Conservation (phyloP, 2,329 filamentous ascomycete species). For the Rhynchosporium graminicola region DNA sequence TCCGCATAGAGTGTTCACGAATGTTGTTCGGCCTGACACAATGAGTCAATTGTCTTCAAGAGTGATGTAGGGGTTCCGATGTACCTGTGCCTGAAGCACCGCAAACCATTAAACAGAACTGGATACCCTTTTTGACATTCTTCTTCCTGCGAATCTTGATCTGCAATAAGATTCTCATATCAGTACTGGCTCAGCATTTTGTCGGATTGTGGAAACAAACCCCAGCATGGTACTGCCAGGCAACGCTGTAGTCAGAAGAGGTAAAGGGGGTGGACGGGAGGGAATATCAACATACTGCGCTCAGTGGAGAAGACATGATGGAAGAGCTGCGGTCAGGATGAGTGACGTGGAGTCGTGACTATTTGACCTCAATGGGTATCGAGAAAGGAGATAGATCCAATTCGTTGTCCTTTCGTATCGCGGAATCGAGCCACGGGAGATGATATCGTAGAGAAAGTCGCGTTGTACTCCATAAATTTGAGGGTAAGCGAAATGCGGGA, state of each 20-base stretch:
- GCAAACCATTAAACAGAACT: conserved; percentile 99
- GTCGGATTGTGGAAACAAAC: conserved; percentile 33
- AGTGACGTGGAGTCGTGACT: conserved; percentile 22
- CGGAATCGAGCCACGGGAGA: not conserved
- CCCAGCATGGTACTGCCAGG: conserved; percentile 35
- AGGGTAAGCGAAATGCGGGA: conserved; percentile 10
- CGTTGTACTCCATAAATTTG: conserved; percentile 23
- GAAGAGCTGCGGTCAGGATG: conserved; percentile 19
- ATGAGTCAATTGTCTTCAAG: conserved; percentile 26
- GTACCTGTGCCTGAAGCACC: conserved; percentile 97
- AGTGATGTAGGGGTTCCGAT: conserved; percentile 39
- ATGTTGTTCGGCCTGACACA: conserved; percentile 84
- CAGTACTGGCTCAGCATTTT: conserved; percentile 30
- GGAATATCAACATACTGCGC: conserved; percentile 49
- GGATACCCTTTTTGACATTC: conserved; percentile 89
- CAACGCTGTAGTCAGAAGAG: conserved; percentile 36
- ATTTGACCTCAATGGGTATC: conserved; percentile 20
- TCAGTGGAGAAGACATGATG: conserved; percentile 55
- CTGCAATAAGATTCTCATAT: conserved; percentile 46
- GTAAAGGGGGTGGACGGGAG: conserved; percentile 34
- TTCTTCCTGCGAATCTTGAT: conserved; percentile 99
- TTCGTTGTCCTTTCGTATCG: not conserved
- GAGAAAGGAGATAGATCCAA: conserved; percentile 16
- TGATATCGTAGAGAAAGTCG: not conserved
- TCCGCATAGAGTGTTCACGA: conserved; percentile 98